Evolutionary conservation across 495 filamentous ascomycete species (phyloP).

Genomic region (Aspergillus nanangensis): DNA sequence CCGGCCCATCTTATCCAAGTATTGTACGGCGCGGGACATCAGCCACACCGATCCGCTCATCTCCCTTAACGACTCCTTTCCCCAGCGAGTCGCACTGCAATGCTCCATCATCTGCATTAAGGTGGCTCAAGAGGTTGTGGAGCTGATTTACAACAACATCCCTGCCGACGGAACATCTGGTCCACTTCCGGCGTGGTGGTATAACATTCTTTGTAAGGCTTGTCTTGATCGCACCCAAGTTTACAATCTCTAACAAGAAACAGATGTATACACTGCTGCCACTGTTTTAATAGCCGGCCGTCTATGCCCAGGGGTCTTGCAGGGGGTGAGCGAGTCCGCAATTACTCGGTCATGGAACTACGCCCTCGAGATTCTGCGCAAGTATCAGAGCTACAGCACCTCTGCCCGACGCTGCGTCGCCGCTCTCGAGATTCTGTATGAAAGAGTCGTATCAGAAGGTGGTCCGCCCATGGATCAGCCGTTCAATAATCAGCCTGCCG

Average conservation of each 20-base stretch:
- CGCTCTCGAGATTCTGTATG: conserved; percentile 35
- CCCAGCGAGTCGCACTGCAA: conserved; percentile 32
- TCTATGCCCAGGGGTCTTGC: conserved; percentile 25
- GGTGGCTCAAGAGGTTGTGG: conserved; percentile 32
- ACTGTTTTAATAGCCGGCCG: conserved; percentile 34
- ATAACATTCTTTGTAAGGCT: conserved; percentile 33
- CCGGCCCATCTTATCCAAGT: conserved; percentile 31
- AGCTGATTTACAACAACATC: conserved; percentile 29
- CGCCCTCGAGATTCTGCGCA: conserved; percentile 30
- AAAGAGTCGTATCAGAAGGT: conserved; percentile 25
- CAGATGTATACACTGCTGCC: conserved; percentile 35
- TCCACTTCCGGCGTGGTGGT: conserved; percentile 37
- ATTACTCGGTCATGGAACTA: conserved; percentile 28
- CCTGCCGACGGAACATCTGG: conserved; percentile 29
- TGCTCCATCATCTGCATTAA: conserved; percentile 36
- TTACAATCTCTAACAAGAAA: not conserved
- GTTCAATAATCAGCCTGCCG: not conserved
- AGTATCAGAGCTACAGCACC: conserved; percentile 31
- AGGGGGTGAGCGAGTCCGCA: conserved; percentile 21
- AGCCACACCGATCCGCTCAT: conserved; percentile 16
- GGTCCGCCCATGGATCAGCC: not conserved
- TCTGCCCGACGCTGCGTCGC: conserved; percentile 34
- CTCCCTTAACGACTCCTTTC: conserved; percentile 27
- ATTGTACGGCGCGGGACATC: conserved; percentile 29
- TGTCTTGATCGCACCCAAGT: not conserved